Evolutionary conservation across 371 early-diverging fungal species (phyloP).

Genomic region (Zychaea mexicana): DNA sequence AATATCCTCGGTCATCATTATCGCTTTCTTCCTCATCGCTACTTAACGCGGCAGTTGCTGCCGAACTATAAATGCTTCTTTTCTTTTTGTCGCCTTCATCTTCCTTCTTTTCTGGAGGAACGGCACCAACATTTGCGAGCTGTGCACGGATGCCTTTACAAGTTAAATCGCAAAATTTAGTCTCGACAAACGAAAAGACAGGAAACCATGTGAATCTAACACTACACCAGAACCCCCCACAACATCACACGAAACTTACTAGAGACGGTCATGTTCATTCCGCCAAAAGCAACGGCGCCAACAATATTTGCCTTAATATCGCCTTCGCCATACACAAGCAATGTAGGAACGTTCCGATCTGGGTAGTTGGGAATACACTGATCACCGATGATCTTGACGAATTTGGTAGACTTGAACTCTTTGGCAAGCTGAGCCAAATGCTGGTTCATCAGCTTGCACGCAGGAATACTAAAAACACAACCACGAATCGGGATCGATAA

Average conservation of each 20-base stretch:
- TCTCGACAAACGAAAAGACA: not conserved
- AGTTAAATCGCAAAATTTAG: not conserved
- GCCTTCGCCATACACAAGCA: conserved; percentile 86
- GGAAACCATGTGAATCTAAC: not conserved
- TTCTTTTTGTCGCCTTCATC: conserved; percentile 26
- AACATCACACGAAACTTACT: conserved; percentile 35
- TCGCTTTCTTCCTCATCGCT: conserved; percentile 60
- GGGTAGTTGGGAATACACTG: conserved; percentile 95
- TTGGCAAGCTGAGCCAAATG: conserved; percentile 78
- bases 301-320: conserved; percentile 85
- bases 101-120: conserved; percentile 38
- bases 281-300: conserved; percentile 81
- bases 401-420: conserved; percentile 87
- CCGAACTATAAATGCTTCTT: conserved; percentile 46
- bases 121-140: conserved; percentile 41
- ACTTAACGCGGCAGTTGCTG: conserved; percentile 59
- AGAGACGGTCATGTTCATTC: conserved; percentile 73
- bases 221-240: not conserved
- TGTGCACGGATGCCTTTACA: conserved; percentile 38
- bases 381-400: conserved; percentile 88
- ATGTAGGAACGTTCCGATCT: conserved; percentile 89
- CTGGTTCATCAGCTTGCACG: conserved; percentile 82
- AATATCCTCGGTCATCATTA: conserved; percentile 51
- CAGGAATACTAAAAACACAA: conserved; percentile 57
- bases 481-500: conserved; percentile 9